Percentiles rank a stretch among this genome's conserved stretches.
phyloP scores from a whole-genome alignment of 768 basidiomycete genomes.

The Suillus occidentalis region DNA sequence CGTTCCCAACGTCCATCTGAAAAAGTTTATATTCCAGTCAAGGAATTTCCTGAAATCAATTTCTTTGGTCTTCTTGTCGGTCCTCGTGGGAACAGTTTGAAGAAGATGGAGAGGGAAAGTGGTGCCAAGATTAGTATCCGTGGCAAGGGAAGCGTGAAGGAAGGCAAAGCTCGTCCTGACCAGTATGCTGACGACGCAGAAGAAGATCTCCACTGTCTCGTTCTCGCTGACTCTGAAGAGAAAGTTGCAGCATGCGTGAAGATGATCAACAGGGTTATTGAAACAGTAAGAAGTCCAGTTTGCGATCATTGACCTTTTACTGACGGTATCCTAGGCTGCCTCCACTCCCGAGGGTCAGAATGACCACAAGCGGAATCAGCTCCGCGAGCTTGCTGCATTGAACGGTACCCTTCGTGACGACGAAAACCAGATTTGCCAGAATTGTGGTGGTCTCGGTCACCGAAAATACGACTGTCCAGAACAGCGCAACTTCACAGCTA shows the following conservation, averaged over 20 bases:
- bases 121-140: constrained; percentile 98
- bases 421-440: constrained; percentile 99
- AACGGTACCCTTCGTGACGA: constrained; percentile 99
- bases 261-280: constrained; percentile 97
- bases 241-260: constrained; percentile 90
- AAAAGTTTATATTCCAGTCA: constrained; percentile 99
- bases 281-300: constrained; percentile 65
- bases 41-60: constrained; percentile 99
- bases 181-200: constrained; percentile 96
- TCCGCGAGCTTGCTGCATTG: constrained; percentile 94
- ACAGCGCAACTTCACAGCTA: constrained; percentile 97
- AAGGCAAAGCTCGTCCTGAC: constrained; percentile 95
- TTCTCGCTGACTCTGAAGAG: constrained; percentile 89
- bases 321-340: constrained; percentile 66
- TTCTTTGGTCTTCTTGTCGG: constrained; percentile 98
- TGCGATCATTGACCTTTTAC: not conserved
- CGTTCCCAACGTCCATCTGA: constrained; percentile 92
- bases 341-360: constrained; percentile 99
- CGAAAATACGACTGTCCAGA: constrained; percentile 99
- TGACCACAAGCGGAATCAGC: constrained; percentile 98
- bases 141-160: constrained; percentile 98
- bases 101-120: constrained; percentile 98
- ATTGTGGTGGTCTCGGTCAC: constrained; percentile 91
- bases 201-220: constrained; percentile 97
- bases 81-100: constrained; percentile 97